Conservation (phyloP, 2,329 filamentous ascomycete genomes). For the Stromatinia cepivora region DNA sequence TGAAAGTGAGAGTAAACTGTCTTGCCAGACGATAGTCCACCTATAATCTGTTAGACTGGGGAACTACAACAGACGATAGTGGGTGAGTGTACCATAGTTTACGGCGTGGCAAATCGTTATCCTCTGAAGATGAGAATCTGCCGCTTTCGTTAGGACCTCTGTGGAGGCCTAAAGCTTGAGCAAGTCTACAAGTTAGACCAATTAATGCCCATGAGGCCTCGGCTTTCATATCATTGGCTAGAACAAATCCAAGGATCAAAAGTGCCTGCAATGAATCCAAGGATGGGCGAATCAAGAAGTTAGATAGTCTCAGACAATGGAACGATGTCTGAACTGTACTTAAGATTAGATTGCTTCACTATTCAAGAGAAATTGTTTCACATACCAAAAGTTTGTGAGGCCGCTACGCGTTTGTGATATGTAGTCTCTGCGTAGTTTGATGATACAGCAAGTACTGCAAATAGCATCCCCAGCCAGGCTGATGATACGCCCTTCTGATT, state of each 20-base stretch:
- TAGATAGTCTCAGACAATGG: conserved; percentile 63
- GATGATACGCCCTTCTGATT: conserved; percentile 51
- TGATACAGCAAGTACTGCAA: conserved; percentile 63
- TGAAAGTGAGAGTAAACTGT: conserved; percentile 64
- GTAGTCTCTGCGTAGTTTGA: conserved; percentile 67
- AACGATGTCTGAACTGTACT: conserved; percentile 49
- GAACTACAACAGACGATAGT: background rate
- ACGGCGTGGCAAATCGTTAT: conserved; percentile 35
- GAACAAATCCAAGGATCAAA: conserved; percentile 61
- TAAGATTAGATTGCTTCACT: background rate
- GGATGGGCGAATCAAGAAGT: conserved; percentile 63
- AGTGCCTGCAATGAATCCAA: conserved; percentile 66
- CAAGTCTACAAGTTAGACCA: conserved; percentile 63
- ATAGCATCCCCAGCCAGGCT: conserved; percentile 66
- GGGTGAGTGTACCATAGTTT: conserved; percentile 37
- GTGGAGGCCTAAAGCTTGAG: conserved; percentile 64
- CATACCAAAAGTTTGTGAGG: conserved; percentile 52
- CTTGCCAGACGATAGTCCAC: conserved; percentile 66
- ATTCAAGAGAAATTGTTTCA: background rate
- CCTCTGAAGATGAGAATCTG: conserved; percentile 36
- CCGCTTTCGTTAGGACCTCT: conserved; percentile 37
- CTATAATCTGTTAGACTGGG: conserved; percentile 38
- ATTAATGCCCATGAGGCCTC: conserved; percentile 67
- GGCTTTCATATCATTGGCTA: conserved; percentile 69
- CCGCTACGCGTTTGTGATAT: conserved; percentile 45